Evolutionary conservation across 2,329 filamentous ascomycete genomes (phyloP), one percentile per base, ranked within the genome.

Genomic region (Fusarium incarnatum): DNA sequence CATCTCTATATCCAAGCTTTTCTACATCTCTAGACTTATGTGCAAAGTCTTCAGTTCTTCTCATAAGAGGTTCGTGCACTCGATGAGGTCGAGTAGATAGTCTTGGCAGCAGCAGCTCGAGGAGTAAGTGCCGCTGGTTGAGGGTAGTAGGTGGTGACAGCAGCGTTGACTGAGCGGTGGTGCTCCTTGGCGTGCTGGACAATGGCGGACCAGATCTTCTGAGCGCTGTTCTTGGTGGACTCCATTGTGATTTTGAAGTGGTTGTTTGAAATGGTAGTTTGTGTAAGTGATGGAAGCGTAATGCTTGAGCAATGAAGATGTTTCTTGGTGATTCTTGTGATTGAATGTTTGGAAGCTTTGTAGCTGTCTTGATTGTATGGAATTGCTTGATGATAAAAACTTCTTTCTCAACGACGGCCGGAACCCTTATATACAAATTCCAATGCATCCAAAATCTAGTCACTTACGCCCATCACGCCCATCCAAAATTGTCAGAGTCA

Each of bases 151-250:
- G 20, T 11, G 15, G 27, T 27, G 5, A 60, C 42, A 8, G 57
- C 57, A 22, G 57, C 57, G 10, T 60, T 60, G 44, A 60, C 57
- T 12, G 57, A 60, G 13, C 40, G 10, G 34, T 60, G 57, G 22
- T 60, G 57, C 18, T 60, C 57, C 22, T 60, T 60, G 22, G 57
- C 57, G 27, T 57, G 57, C 34, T 56, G 44, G 22, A 60, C 57
- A 5, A 60, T 54, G 1, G 52, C 44, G 5, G 52, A 30, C 57
- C 57, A 60, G 25, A 41, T 28, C 34, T 42, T 37, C 1, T 34
- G 37, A 2, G 32, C 53, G 27, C 48, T 57, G 13, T 37, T 60
- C 27, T 57, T 60, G 25, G 53, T 48, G 2, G 52, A 15, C 11
- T 60, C 57, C 57, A 60, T 60, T 45, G 3, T 27, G 22, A 15